These are phyloP conservation scores for Rhodotorula sp. DNA, from an alignment of 1,284 basidiomycete species.

Conservation along the genomic window DNA sequence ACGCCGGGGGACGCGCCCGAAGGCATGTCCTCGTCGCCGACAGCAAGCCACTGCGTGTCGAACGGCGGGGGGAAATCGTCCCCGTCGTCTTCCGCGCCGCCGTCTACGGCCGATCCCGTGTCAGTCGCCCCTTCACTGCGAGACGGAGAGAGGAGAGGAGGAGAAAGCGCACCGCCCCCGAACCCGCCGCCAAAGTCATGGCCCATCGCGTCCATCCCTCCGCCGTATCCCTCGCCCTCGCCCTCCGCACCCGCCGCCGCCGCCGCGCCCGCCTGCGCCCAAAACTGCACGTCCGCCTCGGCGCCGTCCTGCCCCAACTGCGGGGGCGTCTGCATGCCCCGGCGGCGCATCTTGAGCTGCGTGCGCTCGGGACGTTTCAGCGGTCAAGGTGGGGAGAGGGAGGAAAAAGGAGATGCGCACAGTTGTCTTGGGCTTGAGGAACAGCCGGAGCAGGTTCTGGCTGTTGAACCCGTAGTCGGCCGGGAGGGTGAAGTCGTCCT, in stretches of 20 bases:
- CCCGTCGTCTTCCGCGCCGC: conserved; percentile 49
- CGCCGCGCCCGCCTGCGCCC: conserved; percentile 82
- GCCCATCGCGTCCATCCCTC: conserved; percentile 52
- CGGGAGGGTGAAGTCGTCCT: conserved; percentile 78
- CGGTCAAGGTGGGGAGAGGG: background rate
- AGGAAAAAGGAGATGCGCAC: conserved; percentile 54
- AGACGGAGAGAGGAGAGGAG: background rate
- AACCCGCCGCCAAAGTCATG: conserved; percentile 20
- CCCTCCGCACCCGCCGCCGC: conserved; percentile 47
- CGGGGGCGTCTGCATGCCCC: conserved; percentile 4
- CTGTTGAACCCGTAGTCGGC: conserved; percentile 98
- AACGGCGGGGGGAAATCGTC: conserved; percentile 70
- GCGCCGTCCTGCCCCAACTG: conserved; percentile 53
- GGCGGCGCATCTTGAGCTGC: conserved; percentile 49
- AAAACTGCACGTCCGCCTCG: conserved; percentile 90
- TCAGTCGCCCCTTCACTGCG: no score
- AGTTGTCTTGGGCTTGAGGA: conserved; percentile 92
- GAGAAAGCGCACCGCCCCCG: conserved; percentile 13
- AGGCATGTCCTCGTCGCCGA: conserved; percentile 71
- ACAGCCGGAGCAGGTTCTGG: conserved; percentile 82
- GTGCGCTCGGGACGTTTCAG: background rate
- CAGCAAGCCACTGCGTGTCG: conserved; percentile 87
- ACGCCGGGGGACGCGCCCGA: conserved; percentile 64
- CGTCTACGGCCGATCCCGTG: background rate
- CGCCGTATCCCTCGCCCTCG: conserved; percentile 7